A percentile compares a stretch with the other conserved stretches of the same genome.
Evolutionary conservation across 1,139 yeast species (phyloP).

Genomic region (Sugiyamaella pinicola): DNA sequence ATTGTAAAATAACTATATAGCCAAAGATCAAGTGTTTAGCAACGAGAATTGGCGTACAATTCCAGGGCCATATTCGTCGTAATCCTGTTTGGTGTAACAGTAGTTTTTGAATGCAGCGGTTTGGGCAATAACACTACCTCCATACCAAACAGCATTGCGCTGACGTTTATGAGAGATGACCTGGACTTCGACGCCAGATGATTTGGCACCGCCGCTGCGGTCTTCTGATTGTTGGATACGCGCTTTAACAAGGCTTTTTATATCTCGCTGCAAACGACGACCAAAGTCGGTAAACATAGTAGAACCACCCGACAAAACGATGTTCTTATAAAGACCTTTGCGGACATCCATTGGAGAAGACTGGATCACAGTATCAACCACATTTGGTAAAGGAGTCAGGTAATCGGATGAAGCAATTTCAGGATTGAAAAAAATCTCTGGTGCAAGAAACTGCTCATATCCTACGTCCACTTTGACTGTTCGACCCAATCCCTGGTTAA

Average conservation of each 20-base stretch:
- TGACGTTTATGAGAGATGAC: constrained; percentile 97
- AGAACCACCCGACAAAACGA: constrained; percentile 94
- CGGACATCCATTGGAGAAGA: constrained; percentile 97
- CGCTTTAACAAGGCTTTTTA: constrained; percentile 82
- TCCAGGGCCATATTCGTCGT: constrained; percentile 96
- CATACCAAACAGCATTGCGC: constrained; percentile 99
- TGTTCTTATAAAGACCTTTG: constrained; percentile 91
- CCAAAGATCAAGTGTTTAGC: constrained; percentile 68
- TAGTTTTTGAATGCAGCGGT: constrained; percentile 95
- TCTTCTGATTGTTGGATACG: constrained; percentile 82
- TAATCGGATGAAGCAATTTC: constrained; percentile 95
- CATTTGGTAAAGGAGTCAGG: constrained; percentile 91
- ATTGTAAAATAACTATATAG: background rate
- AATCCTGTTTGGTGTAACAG: constrained; percentile 95
- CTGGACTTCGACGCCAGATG: constrained; percentile 95
- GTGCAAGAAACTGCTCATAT: constrained; percentile 95
- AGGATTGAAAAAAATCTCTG: constrained; percentile 97
- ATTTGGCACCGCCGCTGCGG: constrained; percentile 67
- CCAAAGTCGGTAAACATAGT: constrained; percentile 99
- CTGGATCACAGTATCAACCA: constrained; percentile 94
- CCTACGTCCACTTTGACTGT: constrained; percentile 83
- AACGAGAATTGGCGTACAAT: constrained; percentile 95
- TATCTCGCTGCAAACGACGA: constrained; percentile 93
- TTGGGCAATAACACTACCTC: constrained; percentile 95
- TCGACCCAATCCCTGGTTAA: constrained; percentile 75